phyloP scores from a whole-genome alignment of 1,284 basidiomycete genomes.

The Cryptococcus sp. region DNA sequence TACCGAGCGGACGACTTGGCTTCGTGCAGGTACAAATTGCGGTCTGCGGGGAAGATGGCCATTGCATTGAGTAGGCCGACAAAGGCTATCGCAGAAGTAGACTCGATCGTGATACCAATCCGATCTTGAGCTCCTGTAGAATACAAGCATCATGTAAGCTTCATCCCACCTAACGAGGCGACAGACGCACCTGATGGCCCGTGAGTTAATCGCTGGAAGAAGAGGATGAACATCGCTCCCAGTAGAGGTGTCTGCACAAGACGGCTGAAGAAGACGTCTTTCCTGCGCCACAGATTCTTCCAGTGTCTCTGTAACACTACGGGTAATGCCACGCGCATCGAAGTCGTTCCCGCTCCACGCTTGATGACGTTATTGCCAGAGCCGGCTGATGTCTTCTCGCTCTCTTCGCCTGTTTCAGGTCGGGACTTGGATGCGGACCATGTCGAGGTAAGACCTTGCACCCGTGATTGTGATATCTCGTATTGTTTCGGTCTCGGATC shows the following conservation, averaged over 20 bases:
- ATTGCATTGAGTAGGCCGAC: slow-evolving; percentile 55
- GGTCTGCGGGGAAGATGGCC: slow-evolving; percentile 55
- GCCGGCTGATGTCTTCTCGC: slow-evolving; percentile 4
- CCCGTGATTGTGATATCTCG: slow-evolving; percentile 25
- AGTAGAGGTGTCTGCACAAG: slow-evolving; percentile 51
- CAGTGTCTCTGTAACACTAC: slow-evolving; percentile 52
- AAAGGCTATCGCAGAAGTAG: slow-evolving; percentile 43
- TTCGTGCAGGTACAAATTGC: slow-evolving; percentile 56
- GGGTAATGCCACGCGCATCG: slow-evolving; percentile 50
- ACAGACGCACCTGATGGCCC: slow-evolving; percentile 41
- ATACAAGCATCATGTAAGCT: neutral
- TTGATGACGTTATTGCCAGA: neutral
- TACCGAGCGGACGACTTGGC: slow-evolving; percentile 51
- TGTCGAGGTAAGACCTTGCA: slow-evolving; percentile 21
- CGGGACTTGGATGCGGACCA: slow-evolving; percentile 17
- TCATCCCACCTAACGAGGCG: too few relatives aligned
- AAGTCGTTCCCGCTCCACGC: slow-evolving; percentile 37
- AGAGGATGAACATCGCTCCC: slow-evolving; percentile 52
- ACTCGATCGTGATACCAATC: slow-evolving; percentile 52
- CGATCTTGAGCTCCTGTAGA: slow-evolving; percentile 53
- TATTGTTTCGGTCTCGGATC: slow-evolving; percentile 39
- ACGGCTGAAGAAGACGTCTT: slow-evolving; percentile 52
- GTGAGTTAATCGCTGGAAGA: slow-evolving; percentile 51
- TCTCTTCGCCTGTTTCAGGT: slow-evolving; percentile 20
- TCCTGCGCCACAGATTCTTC: slow-evolving; percentile 51